These are phyloP conservation scores for Vanilla planifolia DNA, from an alignment of 106 monocot genomes.

Conservation along the genomic window DNA sequence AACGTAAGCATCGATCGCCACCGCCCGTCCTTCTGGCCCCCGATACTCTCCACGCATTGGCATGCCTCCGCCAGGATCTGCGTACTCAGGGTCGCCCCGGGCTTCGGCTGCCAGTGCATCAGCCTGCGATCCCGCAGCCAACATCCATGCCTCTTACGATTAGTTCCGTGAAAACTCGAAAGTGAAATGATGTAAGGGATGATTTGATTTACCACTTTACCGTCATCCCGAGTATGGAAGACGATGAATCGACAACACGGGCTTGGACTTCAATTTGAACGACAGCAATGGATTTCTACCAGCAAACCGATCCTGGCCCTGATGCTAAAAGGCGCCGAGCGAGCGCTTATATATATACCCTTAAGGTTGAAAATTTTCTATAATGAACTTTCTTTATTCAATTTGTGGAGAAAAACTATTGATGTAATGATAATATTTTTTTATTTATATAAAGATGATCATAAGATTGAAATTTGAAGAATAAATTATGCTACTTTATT, in stretches of 20 bases:
- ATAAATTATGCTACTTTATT: too few species aligned
- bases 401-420: too few species aligned
- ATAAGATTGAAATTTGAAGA: too few species aligned
- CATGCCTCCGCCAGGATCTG: conserved; percentile 80
- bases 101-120: conserved; percentile 93
- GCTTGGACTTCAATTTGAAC: too few species aligned
- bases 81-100: conserved; percentile 68
- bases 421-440: too few species aligned
- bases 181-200: too few species aligned
- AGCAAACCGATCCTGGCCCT: too few species aligned
- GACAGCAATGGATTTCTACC: neutral
- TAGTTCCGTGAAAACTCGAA: neutral
- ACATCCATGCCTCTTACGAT: neutral
- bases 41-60: conserved; percentile 60
- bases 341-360: too few species aligned
- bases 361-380: too few species aligned
- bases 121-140: conserved; percentile 37
- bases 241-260: neutral
- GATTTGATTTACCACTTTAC: conserved; percentile 7
- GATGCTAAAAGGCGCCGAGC: too few species aligned
- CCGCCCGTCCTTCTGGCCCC: conserved; percentile 57
- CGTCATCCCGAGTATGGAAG: neutral
- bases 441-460: too few species aligned
- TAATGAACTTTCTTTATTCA: too few species aligned
- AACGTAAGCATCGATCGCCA: conserved; percentile 74